A percentile compares a stretch with the other conserved stretches of the same genome.
These are phyloP conservation scores for Alternaria gaisen DNA, from an alignment of 2,329 filamentous ascomycete species.

Conservation along the genomic window DNA sequence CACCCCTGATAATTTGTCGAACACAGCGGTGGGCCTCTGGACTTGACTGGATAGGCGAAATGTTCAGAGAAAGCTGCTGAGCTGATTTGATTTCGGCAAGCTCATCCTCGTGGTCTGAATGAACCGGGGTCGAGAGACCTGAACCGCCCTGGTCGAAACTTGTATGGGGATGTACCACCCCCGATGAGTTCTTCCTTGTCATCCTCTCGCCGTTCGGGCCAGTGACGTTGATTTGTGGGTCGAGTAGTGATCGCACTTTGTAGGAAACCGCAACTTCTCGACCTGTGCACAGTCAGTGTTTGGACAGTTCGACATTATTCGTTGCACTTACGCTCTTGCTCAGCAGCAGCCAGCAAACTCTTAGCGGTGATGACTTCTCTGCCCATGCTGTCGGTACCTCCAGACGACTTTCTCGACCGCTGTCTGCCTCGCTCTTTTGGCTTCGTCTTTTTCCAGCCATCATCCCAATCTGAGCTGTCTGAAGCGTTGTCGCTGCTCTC, in stretches of 20 bases:
- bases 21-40: constrained; percentile 82
- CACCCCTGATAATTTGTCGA: constrained; percentile 88
- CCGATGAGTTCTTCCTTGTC: constrained; percentile 57
- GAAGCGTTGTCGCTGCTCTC: constrained; percentile 72
- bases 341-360: constrained; percentile 75
- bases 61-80: constrained; percentile 81
- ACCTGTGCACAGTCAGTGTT: constrained; percentile 44
- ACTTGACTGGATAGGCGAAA: constrained; percentile 80
- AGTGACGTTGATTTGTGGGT: constrained; percentile 72
- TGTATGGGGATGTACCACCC: constrained; percentile 78
- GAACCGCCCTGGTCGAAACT: constrained; percentile 79
- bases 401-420: constrained; percentile 46
- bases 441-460: constrained; percentile 56
- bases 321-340: constrained; percentile 74
- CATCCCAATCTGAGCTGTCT: constrained; percentile 70
- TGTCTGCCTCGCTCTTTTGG: constrained; percentile 52
- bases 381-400: constrained; percentile 48
- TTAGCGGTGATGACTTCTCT: constrained; percentile 56
- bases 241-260: constrained; percentile 69
- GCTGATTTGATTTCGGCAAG: constrained; percentile 85
- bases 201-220: constrained; percentile 67
- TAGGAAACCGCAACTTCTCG: constrained; percentile 63
- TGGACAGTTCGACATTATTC: not conserved
- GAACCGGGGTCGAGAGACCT: constrained; percentile 68
- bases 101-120: constrained; percentile 87